phyloP scores from a whole-genome alignment of 805 yeast genomes.

The Priceomyces haplophilus region DNA sequence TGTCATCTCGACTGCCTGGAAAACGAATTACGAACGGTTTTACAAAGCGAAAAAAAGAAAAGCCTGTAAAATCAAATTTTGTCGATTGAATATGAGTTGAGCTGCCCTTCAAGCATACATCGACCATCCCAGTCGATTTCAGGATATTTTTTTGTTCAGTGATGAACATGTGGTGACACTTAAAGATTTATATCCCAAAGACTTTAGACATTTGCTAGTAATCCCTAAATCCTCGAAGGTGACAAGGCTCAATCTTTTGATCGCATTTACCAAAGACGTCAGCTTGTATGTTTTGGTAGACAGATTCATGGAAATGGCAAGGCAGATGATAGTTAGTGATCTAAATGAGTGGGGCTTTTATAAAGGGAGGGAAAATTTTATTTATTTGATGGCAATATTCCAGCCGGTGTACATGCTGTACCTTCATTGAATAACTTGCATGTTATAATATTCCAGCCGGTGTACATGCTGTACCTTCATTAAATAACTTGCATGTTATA shows the following conservation, averaged over 20 bases:
- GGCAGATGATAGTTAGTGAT: conserved; percentile 26
- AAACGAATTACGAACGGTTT: no score
- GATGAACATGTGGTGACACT: conserved; percentile 57
- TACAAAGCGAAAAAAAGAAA: no score
- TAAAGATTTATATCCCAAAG: conserved; percentile 61
- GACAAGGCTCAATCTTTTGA: conserved; percentile 50
- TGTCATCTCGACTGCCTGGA: no score
- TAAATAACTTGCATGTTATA: conserved; percentile 67
- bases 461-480: conserved; percentile 67
- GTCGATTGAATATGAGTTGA: no score
- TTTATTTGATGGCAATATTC: no score
- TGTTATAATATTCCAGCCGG: conserved; percentile 62
- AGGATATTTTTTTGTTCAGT: conserved; percentile 39
- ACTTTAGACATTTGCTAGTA: conserved; percentile 56
- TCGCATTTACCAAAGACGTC: conserved; percentile 38
- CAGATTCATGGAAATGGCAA: conserved; percentile 38
- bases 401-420: conserved; percentile 63
- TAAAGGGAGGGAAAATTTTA: conserved; percentile 11
- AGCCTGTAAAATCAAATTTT: no score
- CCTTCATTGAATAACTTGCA: conserved; percentile 73
- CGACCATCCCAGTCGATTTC: conserved; percentile 38
- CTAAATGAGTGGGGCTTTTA: conserved; percentile 19
- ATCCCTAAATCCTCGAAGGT: conserved; percentile 48
- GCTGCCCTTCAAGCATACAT: conserved; percentile 50
- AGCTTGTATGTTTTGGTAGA: conserved; percentile 25